These are phyloP conservation scores for Coccinonectria pachysandricola DNA, from an alignment of 2,329 filamentous ascomycete species.

Conservation along the genomic window DNA sequence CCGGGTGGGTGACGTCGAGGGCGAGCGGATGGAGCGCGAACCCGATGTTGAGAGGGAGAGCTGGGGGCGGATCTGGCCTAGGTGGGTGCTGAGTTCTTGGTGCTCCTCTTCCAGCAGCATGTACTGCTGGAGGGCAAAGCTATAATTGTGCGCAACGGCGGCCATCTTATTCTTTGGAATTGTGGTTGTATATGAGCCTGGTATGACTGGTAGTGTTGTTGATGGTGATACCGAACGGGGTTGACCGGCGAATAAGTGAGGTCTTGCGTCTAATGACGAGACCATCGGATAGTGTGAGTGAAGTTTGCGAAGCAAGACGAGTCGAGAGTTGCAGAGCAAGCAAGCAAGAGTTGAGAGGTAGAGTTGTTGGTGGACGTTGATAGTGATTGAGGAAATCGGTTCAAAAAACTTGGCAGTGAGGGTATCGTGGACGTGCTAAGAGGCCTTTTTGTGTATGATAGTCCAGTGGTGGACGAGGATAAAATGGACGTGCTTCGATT, in stretches of 20 bases:
- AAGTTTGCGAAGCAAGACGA: conserved; percentile 4
- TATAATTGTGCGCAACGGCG: conserved; percentile 24
- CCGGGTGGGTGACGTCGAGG: conserved; percentile 51
- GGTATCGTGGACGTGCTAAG: too few species aligned
- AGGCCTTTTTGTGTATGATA: too few species aligned
- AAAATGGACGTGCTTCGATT: too few species aligned
- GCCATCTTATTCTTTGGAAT: conserved; percentile 19
- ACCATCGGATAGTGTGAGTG: conserved; percentile 21
- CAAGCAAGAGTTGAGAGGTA: conserved; percentile 1
- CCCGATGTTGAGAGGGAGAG: conserved; percentile 14
- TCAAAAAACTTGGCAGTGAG: too few species aligned
- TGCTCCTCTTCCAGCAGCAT: conserved; percentile 44
- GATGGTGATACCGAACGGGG: conserved; percentile 13
- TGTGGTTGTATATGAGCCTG: conserved; percentile 1
- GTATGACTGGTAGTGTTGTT: conserved; percentile 11
- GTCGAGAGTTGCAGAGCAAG: not conserved
- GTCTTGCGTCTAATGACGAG: conserved; percentile 21
- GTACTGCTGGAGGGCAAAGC: conserved; percentile 43
- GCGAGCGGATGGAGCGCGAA: conserved; percentile 33
- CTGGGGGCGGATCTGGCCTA: conserved; percentile 39
- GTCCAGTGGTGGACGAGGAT: too few species aligned
- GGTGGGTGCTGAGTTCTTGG: conserved; percentile 39
- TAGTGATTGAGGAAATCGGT: too few species aligned
- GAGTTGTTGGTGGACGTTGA: too few species aligned
- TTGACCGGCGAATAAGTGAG: conserved; percentile 17